Percentiles rank a stretch among this genome's conserved stretches.
Evolutionary conservation across 805 yeast species (phyloP).

Genomic region (Kuraishia piskuri): DNA sequence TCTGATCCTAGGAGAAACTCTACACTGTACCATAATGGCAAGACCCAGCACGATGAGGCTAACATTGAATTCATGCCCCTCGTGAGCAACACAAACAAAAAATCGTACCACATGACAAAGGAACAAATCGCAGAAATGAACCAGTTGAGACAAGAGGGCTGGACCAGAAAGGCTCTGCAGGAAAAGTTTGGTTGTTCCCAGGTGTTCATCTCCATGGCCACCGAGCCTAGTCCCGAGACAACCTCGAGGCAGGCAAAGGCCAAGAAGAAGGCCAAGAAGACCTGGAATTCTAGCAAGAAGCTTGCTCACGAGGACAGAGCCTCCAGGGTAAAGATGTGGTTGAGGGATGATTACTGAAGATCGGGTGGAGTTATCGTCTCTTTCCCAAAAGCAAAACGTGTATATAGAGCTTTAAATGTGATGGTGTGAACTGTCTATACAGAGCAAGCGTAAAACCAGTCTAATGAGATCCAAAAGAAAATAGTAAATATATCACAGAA

Average conservation of each 20-base stretch:
- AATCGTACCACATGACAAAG: conserved; percentile 16
- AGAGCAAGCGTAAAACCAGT: background rate
- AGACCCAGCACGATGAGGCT: conserved; percentile 9
- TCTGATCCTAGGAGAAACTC: conserved; percentile 20
- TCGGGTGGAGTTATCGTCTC: background rate
- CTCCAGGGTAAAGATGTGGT: conserved; percentile 6
- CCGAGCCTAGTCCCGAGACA: conserved; percentile 6
- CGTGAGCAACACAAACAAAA: conserved; percentile 14
- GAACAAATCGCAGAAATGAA: conserved; percentile 20
- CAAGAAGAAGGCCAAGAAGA: conserved; percentile 10
- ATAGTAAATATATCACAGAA: background rate
- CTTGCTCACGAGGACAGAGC: conserved; percentile 10
- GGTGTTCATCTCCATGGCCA: conserved; percentile 21
- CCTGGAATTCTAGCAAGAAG: conserved; percentile 10
- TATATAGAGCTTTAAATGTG: background rate
- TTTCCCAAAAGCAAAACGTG: too few relatives aligned
- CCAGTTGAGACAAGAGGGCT: conserved; percentile 19
- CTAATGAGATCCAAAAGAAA: background rate
- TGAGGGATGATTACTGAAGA: conserved; percentile 5
- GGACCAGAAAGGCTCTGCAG: conserved; percentile 20
- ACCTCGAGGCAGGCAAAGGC: conserved; percentile 7
- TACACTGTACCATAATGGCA: conserved; percentile 18
- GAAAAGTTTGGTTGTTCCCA: conserved; percentile 21
- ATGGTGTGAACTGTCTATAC: background rate
- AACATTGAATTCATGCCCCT: conserved; percentile 20